phyloP scores from a whole-genome alignment of 257 asterid genomes.

The Solanum pennellii region DNA sequence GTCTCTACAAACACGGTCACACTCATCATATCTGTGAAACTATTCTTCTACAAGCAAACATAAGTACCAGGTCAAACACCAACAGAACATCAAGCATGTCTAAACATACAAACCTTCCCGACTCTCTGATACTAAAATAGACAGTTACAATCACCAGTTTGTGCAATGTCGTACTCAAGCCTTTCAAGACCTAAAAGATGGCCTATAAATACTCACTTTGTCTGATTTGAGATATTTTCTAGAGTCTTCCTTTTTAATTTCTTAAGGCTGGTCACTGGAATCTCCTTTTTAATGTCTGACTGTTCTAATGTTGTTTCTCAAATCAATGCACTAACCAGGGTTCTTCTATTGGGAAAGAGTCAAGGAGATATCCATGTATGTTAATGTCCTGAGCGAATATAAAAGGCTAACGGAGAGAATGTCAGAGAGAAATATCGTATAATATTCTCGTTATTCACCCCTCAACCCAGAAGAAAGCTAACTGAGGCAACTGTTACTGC shows the following conservation, averaged over 20 bases:
- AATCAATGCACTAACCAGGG: not conserved
- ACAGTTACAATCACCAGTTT: not conserved
- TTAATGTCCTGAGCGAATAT: not conserved
- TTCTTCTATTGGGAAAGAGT: not conserved
- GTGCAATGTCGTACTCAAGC: not conserved
- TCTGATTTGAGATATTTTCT: not conserved
- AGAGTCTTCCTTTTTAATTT: not conserved
- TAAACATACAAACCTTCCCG: not conserved
- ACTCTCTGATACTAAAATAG: not conserved
- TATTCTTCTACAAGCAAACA: not conserved
- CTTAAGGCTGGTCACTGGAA: not conserved
- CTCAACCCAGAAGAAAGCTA: not conserved
- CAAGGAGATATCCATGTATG: not conserved
- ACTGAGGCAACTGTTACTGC: not conserved
- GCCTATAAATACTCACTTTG: not conserved
- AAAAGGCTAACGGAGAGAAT: not conserved
- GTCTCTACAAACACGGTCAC: not conserved
- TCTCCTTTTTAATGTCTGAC: not conserved
- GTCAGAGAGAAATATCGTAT: not conserved
- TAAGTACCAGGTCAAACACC: not conserved
- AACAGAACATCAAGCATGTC: not conserved
- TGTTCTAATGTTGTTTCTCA: not conserved
- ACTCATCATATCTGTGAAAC: not conserved
- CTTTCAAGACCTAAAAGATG: not conserved
- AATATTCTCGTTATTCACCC: not conserved